Base-by-base conservation (phyloP, 768 basidiomycete genomes). In the Rickenella mellea region DNA sequence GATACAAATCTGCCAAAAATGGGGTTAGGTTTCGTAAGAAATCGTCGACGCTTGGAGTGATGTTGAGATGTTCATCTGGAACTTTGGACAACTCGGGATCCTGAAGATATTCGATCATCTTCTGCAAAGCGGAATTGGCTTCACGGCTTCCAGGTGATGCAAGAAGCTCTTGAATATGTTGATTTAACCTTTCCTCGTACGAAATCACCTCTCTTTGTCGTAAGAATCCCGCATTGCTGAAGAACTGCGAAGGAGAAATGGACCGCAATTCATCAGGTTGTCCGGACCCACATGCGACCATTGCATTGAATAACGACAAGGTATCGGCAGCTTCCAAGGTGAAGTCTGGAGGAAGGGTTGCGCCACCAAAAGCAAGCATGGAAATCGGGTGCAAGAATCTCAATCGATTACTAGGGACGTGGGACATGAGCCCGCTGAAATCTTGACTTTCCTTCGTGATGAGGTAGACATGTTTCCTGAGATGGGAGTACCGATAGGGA, bases 401-500 rank as follows among this genome's bases (percentile, higher is more conserved):
- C 46, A 69, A 56, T 24, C 70, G 64, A 11, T 55, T 53, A 0
- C 68, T 70, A 19, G 63, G 54, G 45, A 58, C 42, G 48, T 71
- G 58, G 1, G 58, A 39, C 10, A 53, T 39, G 22, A 79, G 52
- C 10, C 70, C 67, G 28, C 40, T 48, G 58, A 71, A 76, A 37
- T n/a, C 14, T 15, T 64, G 48, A 1, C 51, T 51, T 28, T 41
- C 14, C 17, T 52, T 44, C 21, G 61, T 46, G 1, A 68, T 55
- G 27, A 64, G 54, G 50, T 82, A 85, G 44, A 61, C 67, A 53
- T 71, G 82, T 55, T 85, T 85, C 32, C 83, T 72, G 2, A 85
- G 68, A 48, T 83, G 80, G 3, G 80, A 83, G 54, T 83, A 85
- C 9, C 83, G 74, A 56, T 83, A 75, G 1, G 71, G 73, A 54